Conservation (phyloP, 1,139 yeast species). For the Yamadazyma spencermartinsiae region DNA sequence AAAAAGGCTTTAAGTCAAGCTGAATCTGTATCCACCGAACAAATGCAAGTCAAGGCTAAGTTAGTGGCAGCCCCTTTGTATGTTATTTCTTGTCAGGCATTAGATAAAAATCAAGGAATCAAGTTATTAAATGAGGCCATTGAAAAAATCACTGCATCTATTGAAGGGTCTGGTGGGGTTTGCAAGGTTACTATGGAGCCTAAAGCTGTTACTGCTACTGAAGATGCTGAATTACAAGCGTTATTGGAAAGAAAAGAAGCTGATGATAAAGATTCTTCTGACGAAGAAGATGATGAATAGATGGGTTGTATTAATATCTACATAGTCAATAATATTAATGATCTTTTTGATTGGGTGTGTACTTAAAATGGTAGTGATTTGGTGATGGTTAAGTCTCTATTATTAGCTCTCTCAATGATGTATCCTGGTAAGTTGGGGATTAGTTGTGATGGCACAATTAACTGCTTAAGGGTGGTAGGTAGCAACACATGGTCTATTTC, state of each 20-base stretch:
- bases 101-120: conserved; percentile 88
- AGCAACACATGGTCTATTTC: conserved; percentile 39
- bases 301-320: conserved; percentile 10
- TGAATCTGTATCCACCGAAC: conserved; percentile 80
- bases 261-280: conserved; percentile 46
- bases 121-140: conserved; percentile 78
- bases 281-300: conserved; percentile 47
- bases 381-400: conserved; percentile 29
- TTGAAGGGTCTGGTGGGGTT: conserved; percentile 76
- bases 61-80: conserved; percentile 97
- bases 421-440: conserved; percentile 39
- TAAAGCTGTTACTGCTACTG: conserved; percentile 97
- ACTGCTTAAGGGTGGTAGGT: conserved; percentile 40
- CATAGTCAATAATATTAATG: conserved; percentile 5
- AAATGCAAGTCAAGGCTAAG: conserved; percentile 84
- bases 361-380: conserved; percentile 27
- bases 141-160: conserved; percentile 66
- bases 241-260: conserved; percentile 63
- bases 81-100: conserved; percentile 88
- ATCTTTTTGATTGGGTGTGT: background rate
- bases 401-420: conserved; percentile 44
- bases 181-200: conserved; percentile 97
- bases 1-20: conserved; percentile 86
- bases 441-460: conserved; percentile 38
- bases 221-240: conserved; percentile 96